Evolutionary conservation across 257 asterid genomes (phyloP).

Genomic region (Scutellaria minor): DNA sequence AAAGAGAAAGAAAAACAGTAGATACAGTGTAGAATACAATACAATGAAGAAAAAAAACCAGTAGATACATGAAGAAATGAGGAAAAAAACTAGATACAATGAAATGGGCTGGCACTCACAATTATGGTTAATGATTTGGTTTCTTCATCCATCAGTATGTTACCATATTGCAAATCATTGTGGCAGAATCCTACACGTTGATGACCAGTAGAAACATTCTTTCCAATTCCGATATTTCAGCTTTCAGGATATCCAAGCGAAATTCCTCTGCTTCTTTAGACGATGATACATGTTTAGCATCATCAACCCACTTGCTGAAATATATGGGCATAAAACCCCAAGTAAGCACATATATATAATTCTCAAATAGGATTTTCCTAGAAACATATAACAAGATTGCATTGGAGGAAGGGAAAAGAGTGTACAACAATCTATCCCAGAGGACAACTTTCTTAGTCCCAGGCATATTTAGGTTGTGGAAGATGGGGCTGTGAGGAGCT

Average conservation of each 20-base stretch:
- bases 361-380: conserved; percentile 10
- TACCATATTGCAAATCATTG: conserved; percentile 93
- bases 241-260: conserved; percentile 49
- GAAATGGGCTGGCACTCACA: conserved; percentile 56
- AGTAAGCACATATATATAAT: conserved; percentile 15
- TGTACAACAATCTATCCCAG: conserved; percentile 79
- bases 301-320: conserved; percentile 74
- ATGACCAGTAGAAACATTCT: conserved; percentile 45
- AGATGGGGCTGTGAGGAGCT: no score
- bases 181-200: conserved; percentile 78
- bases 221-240: conserved; percentile 64
- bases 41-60: no score
- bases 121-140: conserved; percentile 72
- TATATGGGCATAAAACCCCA: conserved; percentile 22
- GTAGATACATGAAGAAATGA: no score
- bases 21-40: no score
- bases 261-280: conserved; percentile 56
- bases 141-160: conserved; percentile 90
- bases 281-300: conserved; percentile 61
- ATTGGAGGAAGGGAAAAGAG: not conserved
- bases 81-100: no score
- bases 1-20: no score
- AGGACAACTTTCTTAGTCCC: conserved; percentile 62
- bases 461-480: conserved; percentile 84
- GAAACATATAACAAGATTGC: not conserved